A percentile compares a stretch with the other conserved stretches of the same genome.
Evolutionary conservation across 495 filamentous ascomycete genomes (phyloP).

Genomic region (Apiosordaria backusii): DNA sequence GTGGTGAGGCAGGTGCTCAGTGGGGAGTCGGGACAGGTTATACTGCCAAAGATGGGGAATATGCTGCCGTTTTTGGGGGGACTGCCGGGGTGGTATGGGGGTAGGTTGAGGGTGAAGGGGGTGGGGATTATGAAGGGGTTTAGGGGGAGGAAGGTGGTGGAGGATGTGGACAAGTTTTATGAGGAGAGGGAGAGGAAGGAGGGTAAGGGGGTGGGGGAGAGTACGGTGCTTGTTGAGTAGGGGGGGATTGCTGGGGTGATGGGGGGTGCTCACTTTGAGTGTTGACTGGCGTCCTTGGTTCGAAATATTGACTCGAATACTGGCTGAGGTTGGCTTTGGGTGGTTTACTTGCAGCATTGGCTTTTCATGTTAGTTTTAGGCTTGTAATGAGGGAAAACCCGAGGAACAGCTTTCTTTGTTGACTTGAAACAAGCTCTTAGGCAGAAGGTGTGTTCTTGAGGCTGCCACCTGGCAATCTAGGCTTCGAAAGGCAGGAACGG

Average conservation of each 20-base stretch:
- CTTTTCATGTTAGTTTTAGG: background rate
- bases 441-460: background rate
- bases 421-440: background rate
- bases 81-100: conserved; percentile 47
- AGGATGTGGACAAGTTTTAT: conserved; percentile 44
- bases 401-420: background rate
- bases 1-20: conserved; percentile 56
- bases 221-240: conserved; percentile 33
- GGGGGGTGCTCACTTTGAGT: background rate
- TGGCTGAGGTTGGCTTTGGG: too few relatives aligned
- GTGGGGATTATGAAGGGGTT: conserved; percentile 44
- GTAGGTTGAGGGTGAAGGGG: conserved; percentile 33
- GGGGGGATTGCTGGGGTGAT: conserved; percentile 1
- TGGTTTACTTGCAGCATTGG: too few relatives aligned
- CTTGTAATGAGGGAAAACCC: background rate
- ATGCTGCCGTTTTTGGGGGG: conserved; percentile 35
- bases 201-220: conserved; percentile 23
- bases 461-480: background rate
- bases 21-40: conserved; percentile 56
- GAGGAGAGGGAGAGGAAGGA: conserved; percentile 31
- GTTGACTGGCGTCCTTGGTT: background rate
- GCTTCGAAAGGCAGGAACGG: background rate
- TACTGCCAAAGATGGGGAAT: conserved; percentile 46
- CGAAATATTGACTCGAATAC: background rate
- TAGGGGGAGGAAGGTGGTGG: conserved; percentile 46